These are phyloP conservation scores for Blastocladiella emersonii DNA, from an alignment of 371 early-diverging fungal species.

Conservation along the genomic window DNA sequence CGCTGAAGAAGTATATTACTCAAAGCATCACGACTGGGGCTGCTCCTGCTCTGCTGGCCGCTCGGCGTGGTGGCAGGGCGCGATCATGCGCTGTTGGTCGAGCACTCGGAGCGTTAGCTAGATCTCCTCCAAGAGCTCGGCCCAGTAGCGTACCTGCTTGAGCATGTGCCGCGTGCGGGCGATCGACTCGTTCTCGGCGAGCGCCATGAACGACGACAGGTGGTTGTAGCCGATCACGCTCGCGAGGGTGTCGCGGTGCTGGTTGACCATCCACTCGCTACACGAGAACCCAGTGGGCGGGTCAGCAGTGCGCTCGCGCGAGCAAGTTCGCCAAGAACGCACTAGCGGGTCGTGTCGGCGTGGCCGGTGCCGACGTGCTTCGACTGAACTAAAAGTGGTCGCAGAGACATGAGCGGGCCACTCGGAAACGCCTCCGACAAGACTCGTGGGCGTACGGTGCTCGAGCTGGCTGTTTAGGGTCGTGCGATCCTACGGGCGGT, in stretches of 20 bases:
- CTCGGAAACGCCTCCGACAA: background rate
- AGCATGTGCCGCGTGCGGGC: constrained; percentile 56
- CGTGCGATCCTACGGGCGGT: constrained; percentile 60
- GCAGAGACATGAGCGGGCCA: background rate
- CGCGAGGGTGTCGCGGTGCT: constrained; percentile 70
- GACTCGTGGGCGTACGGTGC: constrained; percentile 37
- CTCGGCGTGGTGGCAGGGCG: background rate
- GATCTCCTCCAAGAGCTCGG: no score
- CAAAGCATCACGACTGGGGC: no score
- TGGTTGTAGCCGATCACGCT: constrained; percentile 61
- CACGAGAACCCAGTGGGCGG: background rate
- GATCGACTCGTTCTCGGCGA: constrained; percentile 73
- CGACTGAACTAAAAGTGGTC: constrained; percentile 46
- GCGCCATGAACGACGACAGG: constrained; percentile 56
- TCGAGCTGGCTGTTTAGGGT: constrained; percentile 70
- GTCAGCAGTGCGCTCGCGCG: background rate
- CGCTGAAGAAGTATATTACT: no score
- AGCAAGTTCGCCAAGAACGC: constrained; percentile 11
- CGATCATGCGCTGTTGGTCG: background rate
- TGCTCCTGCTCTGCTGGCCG: no score
- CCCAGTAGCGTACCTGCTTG: constrained; percentile 37
- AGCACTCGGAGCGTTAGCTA: no score
- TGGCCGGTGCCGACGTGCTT: constrained; percentile 84
- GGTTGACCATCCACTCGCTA: constrained; percentile 76
- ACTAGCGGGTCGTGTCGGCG: constrained; percentile 80